phyloP scores from a whole-genome alignment of 192 early-diverging fungal genomes.

The Cladochytrium replicatum region DNA sequence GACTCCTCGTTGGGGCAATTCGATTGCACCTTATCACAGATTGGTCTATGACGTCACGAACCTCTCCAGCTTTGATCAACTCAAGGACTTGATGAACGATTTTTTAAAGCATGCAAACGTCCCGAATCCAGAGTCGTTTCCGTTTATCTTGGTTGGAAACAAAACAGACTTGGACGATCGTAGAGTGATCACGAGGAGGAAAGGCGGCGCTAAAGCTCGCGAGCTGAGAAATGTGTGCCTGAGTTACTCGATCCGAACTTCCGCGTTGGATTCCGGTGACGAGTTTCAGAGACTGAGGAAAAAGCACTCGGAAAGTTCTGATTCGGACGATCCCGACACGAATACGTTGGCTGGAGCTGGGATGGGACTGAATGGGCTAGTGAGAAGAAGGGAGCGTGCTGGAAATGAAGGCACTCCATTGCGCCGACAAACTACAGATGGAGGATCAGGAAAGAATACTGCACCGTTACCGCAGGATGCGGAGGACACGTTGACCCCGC shows the following conservation, averaged over 20 bases:
- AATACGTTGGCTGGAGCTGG: no score
- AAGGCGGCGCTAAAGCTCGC: constrained; percentile 18
- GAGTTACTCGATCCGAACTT: constrained; percentile 5
- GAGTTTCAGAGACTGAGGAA: constrained; percentile 2
- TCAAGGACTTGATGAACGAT: constrained; percentile 22
- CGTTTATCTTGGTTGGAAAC: constrained; percentile 36
- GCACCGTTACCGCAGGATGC: no score
- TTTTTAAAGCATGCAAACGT: constrained; percentile 31
- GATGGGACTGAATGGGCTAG: no score
- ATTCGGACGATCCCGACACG: constrained; percentile 3
- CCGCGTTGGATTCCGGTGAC: constrained; percentile 5
- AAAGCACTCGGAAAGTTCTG: constrained; percentile 2
- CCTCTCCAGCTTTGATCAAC: constrained; percentile 14
- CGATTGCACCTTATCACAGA: constrained; percentile 4
- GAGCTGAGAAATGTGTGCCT: constrained; percentile 14
- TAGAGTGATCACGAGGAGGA: constrained; percentile 12
- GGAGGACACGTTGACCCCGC: no score
- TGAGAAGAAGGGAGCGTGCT: no score
- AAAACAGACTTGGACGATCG: constrained; percentile 20
- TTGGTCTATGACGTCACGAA: constrained; percentile 40
- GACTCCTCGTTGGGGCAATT: neutral
- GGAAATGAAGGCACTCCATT: no score
- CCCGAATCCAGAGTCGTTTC: constrained; percentile 24
- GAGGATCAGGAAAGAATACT: no score
- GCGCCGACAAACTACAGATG: no score